Conservation (phyloP, 2,329 filamentous ascomycete genomes). For the Clathrospora elynae region DNA sequence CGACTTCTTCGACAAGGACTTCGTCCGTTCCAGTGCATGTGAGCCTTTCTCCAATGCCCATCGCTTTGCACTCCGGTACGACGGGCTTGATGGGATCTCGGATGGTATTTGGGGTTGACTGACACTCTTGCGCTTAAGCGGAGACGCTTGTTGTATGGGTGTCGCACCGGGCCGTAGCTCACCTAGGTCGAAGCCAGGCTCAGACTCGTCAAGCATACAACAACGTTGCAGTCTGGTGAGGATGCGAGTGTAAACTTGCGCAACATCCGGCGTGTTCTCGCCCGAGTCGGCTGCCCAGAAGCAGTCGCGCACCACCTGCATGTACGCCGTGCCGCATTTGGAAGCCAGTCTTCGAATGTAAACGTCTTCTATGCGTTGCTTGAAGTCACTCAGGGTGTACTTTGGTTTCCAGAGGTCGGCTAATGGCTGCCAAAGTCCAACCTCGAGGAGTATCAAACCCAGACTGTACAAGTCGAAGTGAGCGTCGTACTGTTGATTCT, state of each 20-base stretch:
- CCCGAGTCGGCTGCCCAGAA: conserved; percentile 68
- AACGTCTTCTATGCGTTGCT: conserved; percentile 65
- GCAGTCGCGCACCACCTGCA: conserved; percentile 74
- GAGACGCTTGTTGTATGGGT: conserved; percentile 27
- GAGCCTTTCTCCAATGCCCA: conserved; percentile 46
- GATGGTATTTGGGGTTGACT: conserved; percentile 30
- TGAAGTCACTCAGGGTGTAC: conserved; percentile 65
- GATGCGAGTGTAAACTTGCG: conserved; percentile 52
- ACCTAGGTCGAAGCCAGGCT: conserved; percentile 37
- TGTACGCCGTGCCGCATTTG: conserved; percentile 74
- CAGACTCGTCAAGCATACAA: conserved; percentile 48
- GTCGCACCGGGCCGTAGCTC: conserved; percentile 31
- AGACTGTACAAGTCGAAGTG: conserved; percentile 73
- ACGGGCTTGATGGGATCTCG: conserved; percentile 39
- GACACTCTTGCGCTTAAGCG: conserved; percentile 42
- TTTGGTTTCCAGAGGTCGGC: conserved; percentile 64
- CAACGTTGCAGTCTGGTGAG: conserved; percentile 49
- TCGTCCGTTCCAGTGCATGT: conserved; percentile 43
- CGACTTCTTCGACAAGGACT: conserved; percentile 39
- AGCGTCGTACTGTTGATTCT: conserved; percentile 33
- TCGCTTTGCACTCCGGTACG: conserved; percentile 44
- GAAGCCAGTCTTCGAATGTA: conserved; percentile 68
- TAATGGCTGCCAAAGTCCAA: conserved; percentile 75
- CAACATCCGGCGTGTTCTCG: conserved; percentile 40
- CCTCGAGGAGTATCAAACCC: conserved; percentile 72